These are phyloP conservation scores for Sclerotiophoma versabilis DNA, from an alignment of 2,329 filamentous ascomycete genomes.

Conservation along the genomic window DNA sequence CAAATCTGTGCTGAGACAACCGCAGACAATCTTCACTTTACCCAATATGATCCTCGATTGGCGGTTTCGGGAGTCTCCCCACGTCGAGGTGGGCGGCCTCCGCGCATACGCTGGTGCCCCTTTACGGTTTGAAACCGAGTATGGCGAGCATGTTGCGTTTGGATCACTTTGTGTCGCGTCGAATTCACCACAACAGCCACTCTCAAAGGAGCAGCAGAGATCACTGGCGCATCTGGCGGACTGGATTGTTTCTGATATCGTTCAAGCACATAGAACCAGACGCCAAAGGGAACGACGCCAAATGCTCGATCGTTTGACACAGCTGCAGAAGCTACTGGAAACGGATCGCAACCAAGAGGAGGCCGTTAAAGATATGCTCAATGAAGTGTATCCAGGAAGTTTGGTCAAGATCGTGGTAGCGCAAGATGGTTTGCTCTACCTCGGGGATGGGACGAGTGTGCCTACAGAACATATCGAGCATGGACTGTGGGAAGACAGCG, in stretches of 20 bases:
- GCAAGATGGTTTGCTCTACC: conserved; percentile 29
- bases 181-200: conserved; percentile 39
- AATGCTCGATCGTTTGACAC: conserved; percentile 49
- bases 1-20: conserved; percentile 4
- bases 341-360: conserved; percentile 32
- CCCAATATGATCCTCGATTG: conserved; percentile 55
- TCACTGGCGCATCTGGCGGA: conserved; percentile 49
- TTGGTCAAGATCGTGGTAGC: conserved; percentile 36
- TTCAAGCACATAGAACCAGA: conserved; percentile 47
- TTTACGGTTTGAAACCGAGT: conserved; percentile 51
- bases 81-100: conserved; percentile 52
- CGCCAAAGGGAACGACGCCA: conserved; percentile 52
- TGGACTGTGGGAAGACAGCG: conserved; percentile 56
- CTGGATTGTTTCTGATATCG: conserved; percentile 52
- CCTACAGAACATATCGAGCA: conserved; percentile 41
- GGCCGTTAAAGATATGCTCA: conserved; percentile 40
- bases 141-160: conserved; percentile 50
- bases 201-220: conserved; percentile 44
- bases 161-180: conserved; percentile 56
- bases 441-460: conserved; percentile 40
- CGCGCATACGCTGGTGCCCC: conserved; percentile 53
- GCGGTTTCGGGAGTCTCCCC: conserved; percentile 53
- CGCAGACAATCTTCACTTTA: conserved; percentile 50
- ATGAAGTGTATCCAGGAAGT: conserved; percentile 46
- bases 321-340: conserved; percentile 29